Evolutionary conservation across 257 asterid genomes (phyloP).

Genomic region (Ehretia macrophylla): DNA sequence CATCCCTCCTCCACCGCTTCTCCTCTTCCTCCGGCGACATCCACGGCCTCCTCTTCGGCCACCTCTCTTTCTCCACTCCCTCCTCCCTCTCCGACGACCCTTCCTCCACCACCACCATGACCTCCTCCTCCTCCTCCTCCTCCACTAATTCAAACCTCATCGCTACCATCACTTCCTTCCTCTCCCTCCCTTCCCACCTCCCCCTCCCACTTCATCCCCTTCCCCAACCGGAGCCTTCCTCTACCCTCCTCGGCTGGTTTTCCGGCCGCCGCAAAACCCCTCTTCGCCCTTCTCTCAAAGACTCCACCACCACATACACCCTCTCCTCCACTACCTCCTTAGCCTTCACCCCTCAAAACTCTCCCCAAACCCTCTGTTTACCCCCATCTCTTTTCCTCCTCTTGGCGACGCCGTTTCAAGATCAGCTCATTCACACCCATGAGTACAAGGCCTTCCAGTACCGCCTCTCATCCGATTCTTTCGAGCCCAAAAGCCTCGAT

Average conservation of each 20-base stretch:
- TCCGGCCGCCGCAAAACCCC: constrained; percentile 49
- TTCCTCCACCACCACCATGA: constrained; percentile 7
- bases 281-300: constrained; percentile 42
- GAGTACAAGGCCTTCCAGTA: constrained; percentile 74
- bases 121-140: constrained; percentile 27
- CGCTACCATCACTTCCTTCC: constrained; percentile 60
- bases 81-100: constrained; percentile 61
- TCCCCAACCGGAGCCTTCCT: constrained; percentile 13
- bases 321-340: constrained; percentile 43
- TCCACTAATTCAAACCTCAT: constrained; percentile 31
- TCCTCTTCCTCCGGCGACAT: constrained; percentile 56
- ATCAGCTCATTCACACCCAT: constrained; percentile 71
- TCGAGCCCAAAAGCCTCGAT: constrained; percentile 57
- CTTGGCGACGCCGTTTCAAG: constrained; percentile 72
- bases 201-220: constrained; percentile 35
- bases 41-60: constrained; percentile 81
- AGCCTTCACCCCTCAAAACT: constrained; percentile 39
- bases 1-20: constrained; percentile 81
- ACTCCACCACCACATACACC: constrained; percentile 34
- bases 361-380: constrained; percentile 37
- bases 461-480: constrained; percentile 25
- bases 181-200: constrained; percentile 61
- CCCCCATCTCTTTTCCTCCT: constrained; percentile 71
- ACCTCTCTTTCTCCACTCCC: constrained; percentile 44
- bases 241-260: constrained; percentile 42